Percentiles rank a stretch among this genome's conserved stretches.
These are phyloP conservation scores for Malus orientalis DNA, from an alignment of 306 rosid genomes.

Conservation along the genomic window DNA sequence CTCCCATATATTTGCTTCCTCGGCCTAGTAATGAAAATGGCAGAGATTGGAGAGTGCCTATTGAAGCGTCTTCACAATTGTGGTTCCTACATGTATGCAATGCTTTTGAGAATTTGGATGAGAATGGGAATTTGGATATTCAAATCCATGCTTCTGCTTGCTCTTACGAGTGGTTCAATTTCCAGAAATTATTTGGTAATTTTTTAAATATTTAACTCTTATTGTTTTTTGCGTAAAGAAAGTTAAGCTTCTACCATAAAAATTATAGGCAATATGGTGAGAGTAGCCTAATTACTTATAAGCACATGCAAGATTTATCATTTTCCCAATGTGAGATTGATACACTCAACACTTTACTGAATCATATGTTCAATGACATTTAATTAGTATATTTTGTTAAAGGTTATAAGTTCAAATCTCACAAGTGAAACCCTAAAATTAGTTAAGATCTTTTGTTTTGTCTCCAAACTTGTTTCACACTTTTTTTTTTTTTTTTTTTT, in stretches of 20 bases:
- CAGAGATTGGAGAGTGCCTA: conserved; percentile 66
- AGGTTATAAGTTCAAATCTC: background rate
- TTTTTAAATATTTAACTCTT: background rate
- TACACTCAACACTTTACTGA: no score
- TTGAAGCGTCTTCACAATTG: conserved; percentile 72
- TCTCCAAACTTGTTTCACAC: background rate
- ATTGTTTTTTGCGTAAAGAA: background rate
- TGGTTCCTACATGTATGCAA: conserved; percentile 88
- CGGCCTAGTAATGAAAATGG: conserved; percentile 27
- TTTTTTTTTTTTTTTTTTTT: background rate
- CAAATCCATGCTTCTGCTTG: conserved; percentile 71
- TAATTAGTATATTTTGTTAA: background rate
- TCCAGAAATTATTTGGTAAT: conserved; percentile 64
- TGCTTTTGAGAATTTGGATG: conserved; percentile 42
- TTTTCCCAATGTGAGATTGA: no score
- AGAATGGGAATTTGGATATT: conserved; percentile 39
- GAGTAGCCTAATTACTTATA: no score
- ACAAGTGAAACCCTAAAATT: background rate
- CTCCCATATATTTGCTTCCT: conserved; percentile 74
- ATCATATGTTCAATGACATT: background rate
- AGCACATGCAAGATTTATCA: no score
- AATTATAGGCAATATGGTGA: no score
- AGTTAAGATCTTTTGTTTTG: background rate
- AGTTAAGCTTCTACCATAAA: no score
- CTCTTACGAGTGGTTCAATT: conserved; percentile 92